These are phyloP conservation scores for Yamadazyma sp. DNA, from an alignment of 805 yeast genomes.

Conservation along the genomic window DNA sequence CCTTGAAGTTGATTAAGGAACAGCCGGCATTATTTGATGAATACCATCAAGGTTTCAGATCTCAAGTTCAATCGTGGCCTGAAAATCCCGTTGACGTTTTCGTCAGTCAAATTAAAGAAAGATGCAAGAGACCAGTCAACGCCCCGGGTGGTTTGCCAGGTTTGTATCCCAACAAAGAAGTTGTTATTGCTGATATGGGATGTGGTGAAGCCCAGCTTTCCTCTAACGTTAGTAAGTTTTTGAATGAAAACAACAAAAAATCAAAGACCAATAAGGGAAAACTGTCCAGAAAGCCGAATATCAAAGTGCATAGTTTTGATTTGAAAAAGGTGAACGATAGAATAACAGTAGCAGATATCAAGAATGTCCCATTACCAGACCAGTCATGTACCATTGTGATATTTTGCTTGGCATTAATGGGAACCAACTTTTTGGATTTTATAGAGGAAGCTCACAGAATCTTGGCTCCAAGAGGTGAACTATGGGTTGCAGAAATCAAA, in stretches of 20 bases:
- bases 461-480: slow-evolving; percentile 85
- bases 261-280: slow-evolving; percentile 27
- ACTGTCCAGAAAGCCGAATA: slow-evolving; percentile 24
- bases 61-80: slow-evolving; percentile 97
- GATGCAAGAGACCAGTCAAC: slow-evolving; percentile 67
- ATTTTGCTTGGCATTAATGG: slow-evolving; percentile 95
- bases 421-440: slow-evolving; percentile 92
- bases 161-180: slow-evolving; percentile 47
- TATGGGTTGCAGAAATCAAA: slow-evolving; percentile 98
- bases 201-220: slow-evolving; percentile 97
- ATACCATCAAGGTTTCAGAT: slow-evolving; percentile 91
- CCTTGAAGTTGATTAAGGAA: slow-evolving; percentile 65
- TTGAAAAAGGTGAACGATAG: slow-evolving; percentile 83
- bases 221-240: slow-evolving; percentile 57
- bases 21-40: slow-evolving; percentile 92
- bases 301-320: slow-evolving; percentile 85
- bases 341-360: slow-evolving; percentile 96
- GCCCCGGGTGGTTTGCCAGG: slow-evolving; percentile 98
- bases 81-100: slow-evolving; percentile 96
- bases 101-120: slow-evolving; percentile 63
- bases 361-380: slow-evolving; percentile 80
- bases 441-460: slow-evolving; percentile 86
- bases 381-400: slow-evolving; percentile 83
- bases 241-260: slow-evolving; percentile 30
- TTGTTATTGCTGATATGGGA: slow-evolving; percentile 97